Evolutionary conservation across 352 stramenopile species (phyloP).

Genomic region (Phytophthora aleatoria): DNA sequence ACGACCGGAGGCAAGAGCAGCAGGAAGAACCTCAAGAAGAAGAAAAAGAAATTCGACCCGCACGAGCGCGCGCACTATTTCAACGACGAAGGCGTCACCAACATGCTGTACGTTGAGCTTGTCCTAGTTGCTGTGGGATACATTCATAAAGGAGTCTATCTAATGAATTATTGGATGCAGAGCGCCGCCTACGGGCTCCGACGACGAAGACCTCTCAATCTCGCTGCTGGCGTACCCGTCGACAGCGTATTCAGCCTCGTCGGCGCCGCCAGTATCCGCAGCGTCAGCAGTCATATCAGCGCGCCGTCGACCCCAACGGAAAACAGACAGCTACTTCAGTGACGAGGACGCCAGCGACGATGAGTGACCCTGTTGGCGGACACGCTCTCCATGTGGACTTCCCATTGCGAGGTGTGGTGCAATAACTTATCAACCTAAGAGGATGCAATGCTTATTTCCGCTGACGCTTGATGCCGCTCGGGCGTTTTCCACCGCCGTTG

Average conservation of each 20-base stretch:
- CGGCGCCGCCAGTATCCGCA: constrained; percentile 7
- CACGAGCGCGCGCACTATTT: constrained; percentile 72
- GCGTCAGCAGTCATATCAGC: constrained; percentile 25
- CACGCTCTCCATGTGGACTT: not conserved
- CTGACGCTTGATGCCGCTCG: constrained; percentile 56
- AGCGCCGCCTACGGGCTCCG: constrained; percentile 46
- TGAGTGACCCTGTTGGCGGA: constrained; percentile 26
- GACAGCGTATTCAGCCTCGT: constrained; percentile 10
- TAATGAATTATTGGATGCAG: constrained; percentile 35
- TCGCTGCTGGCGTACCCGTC: constrained; percentile 74
- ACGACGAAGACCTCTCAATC: constrained; percentile 69
- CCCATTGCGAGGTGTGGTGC: constrained; percentile 3
- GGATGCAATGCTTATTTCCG: constrained; percentile 47
- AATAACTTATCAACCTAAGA: constrained; percentile 40
- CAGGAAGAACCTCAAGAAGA: constrained; percentile 62
- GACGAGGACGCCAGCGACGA: constrained; percentile 77
- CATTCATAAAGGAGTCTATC: constrained; percentile 15
- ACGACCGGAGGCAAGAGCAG: constrained; percentile 49
- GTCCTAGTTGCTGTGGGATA: not conserved
- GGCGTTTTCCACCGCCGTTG: constrained; percentile 31
- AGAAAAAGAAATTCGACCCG: constrained; percentile 66
- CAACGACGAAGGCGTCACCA: constrained; percentile 60
- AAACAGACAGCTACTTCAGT: constrained; percentile 69
- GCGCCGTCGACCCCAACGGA: constrained; percentile 39
- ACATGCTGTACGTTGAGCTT: constrained; percentile 62